Conservation (phyloP, 331 rosid species). For the Acacia pycnantha region DNA sequence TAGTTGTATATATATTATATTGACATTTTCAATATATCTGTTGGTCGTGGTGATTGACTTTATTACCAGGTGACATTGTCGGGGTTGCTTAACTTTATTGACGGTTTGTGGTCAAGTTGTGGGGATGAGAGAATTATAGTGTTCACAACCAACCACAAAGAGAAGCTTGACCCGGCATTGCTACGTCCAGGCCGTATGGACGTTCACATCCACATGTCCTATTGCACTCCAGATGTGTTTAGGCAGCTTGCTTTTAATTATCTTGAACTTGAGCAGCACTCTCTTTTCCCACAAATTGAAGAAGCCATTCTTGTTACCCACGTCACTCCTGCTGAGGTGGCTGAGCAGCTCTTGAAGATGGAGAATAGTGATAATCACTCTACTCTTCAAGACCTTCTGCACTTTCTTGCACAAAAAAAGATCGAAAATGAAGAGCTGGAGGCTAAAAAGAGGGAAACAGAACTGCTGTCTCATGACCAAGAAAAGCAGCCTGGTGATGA, state of each 20-base stretch:
- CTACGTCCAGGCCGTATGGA: constrained; percentile 51
- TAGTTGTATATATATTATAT: no score
- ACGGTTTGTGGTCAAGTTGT: constrained; percentile 50
- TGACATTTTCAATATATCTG: not conserved
- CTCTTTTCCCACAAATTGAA: constrained; percentile 18
- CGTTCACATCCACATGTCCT: constrained; percentile 46
- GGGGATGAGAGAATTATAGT: constrained; percentile 52
- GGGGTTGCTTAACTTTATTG: constrained; percentile 51
- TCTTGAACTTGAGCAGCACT: constrained; percentile 20
- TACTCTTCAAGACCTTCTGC: constrained; percentile 6
- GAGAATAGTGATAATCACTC: not conserved
- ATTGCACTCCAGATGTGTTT: constrained; percentile 33
- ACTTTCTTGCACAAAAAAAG: constrained; percentile 25
- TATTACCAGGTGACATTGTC: constrained; percentile 41
- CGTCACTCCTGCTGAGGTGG: constrained; percentile 45
- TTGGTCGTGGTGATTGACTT: not conserved
- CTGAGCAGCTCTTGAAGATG: constrained; percentile 33
- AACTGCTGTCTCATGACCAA: not conserved
- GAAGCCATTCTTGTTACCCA: constrained; percentile 15
- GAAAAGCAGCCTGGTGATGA: not conserved
- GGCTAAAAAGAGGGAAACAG: not conserved
- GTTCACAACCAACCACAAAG: constrained; percentile 55
- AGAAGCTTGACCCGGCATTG: constrained; percentile 40
- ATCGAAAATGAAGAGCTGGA: constrained; percentile 31
- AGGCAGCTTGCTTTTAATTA: constrained; percentile 32